Conservation (phyloP, 768 basidiomycete genomes). For the Kwoniella bestiolae region DNA sequence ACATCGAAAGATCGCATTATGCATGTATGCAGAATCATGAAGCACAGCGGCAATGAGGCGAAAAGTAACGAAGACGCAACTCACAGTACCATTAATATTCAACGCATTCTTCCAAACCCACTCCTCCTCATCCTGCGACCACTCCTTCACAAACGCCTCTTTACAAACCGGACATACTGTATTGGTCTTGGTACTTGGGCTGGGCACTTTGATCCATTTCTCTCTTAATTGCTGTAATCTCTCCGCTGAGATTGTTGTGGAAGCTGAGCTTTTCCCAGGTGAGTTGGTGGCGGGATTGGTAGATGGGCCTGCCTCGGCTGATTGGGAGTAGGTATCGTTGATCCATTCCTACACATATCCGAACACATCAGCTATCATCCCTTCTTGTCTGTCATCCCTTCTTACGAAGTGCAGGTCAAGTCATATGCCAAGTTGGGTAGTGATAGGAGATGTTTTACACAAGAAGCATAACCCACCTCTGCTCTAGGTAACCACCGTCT, state of each 20-base stretch:
- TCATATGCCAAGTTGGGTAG: too few species aligned
- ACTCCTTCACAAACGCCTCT: constrained; percentile 87
- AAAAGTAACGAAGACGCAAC: constrained; percentile 14
- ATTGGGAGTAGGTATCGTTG: constrained; percentile 61
- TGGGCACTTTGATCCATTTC: constrained; percentile 78
- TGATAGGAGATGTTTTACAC: too few species aligned
- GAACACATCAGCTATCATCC: background rate
- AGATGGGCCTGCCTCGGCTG: constrained; percentile 45
- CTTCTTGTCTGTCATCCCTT: too few species aligned
- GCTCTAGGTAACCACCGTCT: constrained; percentile 84
- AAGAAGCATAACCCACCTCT: constrained; percentile 66
- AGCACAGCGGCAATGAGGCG: background rate
- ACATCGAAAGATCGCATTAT: too few species aligned
- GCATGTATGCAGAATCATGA: too few species aligned
- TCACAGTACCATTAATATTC: constrained; percentile 77
- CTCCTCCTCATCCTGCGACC: constrained; percentile 92
- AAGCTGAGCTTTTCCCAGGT: constrained; percentile 31
- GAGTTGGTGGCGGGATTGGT: constrained; percentile 10
- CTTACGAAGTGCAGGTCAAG: too few species aligned
- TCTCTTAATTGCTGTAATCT: constrained; percentile 70
- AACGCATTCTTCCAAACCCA: constrained; percentile 97
- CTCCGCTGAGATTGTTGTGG: constrained; percentile 67
- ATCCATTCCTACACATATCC: constrained; percentile 93
- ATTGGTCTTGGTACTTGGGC: constrained; percentile 76
- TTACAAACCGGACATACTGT: constrained; percentile 95